These are phyloP conservation scores for Trypanosoma avium DNA, from an alignment of 208 protist genomes.

Conservation along the genomic window DNA sequence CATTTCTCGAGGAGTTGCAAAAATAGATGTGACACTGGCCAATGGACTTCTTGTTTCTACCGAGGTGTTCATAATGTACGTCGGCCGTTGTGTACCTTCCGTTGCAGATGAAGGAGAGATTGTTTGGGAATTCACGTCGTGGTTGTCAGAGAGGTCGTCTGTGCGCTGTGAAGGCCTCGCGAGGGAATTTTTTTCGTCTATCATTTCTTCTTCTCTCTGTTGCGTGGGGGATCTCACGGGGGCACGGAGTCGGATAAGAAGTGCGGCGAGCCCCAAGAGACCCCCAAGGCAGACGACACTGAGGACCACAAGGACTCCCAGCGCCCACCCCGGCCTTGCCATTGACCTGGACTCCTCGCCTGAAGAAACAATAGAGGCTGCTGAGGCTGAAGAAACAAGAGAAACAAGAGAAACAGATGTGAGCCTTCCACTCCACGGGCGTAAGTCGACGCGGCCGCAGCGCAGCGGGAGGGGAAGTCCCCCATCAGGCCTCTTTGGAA, in stretches of 20 bases:
- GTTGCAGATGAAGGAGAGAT: not conserved
- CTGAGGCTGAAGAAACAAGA: too few relatives aligned
- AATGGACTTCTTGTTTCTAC: not conserved
- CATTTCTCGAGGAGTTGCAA: not conserved
- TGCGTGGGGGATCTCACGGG: too few relatives aligned
- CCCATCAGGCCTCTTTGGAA: not conserved
- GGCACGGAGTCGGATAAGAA: not conserved
- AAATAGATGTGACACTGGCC: not conserved
- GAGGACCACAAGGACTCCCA: not conserved
- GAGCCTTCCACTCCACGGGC: too few relatives aligned
- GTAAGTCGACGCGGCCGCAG: conserved; percentile 12
- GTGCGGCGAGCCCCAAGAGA: not conserved
- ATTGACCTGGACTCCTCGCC: too few relatives aligned
- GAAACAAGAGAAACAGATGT: too few relatives aligned
- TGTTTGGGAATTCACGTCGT: not conserved
- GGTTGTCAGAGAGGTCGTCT: too few relatives aligned
- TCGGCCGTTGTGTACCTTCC: not conserved
- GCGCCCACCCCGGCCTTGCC: not conserved
- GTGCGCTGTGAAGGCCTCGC: not conserved
- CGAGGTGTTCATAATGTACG: not conserved
- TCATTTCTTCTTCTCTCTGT: too few relatives aligned
- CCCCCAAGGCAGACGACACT: not conserved
- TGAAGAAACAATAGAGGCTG: too few relatives aligned
- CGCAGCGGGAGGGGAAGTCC: not conserved
- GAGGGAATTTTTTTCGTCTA: too few relatives aligned